Evolutionary conservation across 371 early-diverging fungal species (phyloP).

Genomic region (Enterospora canceri): DNA sequence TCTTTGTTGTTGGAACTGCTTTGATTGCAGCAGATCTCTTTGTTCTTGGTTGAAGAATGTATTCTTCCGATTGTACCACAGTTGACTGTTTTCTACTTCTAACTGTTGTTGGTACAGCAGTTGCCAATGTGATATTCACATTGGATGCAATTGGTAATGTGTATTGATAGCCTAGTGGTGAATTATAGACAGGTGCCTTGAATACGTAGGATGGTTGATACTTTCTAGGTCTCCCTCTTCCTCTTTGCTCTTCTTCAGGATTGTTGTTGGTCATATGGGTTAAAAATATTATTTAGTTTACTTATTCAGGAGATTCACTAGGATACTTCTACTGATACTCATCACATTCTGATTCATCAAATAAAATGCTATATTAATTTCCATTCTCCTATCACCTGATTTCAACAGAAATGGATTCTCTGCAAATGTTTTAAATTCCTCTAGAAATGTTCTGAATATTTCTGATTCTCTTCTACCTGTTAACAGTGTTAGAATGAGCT

Average conservation of each 20-base stretch:
- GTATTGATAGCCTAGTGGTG: constrained; percentile 46
- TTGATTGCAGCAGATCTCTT: constrained; percentile 5
- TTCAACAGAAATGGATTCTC: neutral
- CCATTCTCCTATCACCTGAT: neutral
- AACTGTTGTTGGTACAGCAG: neutral
- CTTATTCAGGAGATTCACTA: too few species aligned
- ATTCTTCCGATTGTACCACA: constrained; percentile 2
- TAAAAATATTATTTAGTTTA: too few species aligned
- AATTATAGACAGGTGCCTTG: constrained; percentile 27
- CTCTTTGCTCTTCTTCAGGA: constrained; percentile 1
- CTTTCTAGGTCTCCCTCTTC: constrained; percentile 4
- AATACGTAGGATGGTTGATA: constrained; percentile 2
- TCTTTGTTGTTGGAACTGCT: too few species aligned
- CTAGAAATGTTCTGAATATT: neutral
- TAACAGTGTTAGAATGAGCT: neutral
- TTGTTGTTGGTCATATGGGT: too few species aligned
- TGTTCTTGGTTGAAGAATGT: neutral
- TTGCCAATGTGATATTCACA: constrained; percentile 3
- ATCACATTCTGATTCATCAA: too few species aligned
- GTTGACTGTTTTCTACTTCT: neutral
- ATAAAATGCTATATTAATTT: neutral
- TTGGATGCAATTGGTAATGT: constrained; percentile 13
- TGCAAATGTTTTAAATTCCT: neutral
- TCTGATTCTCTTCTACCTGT: too few species aligned
- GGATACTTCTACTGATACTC: too few species aligned